Percentiles rank a stretch among this genome's conserved stretches.
Evolutionary conservation across 2,329 filamentous ascomycete genomes (phyloP).

Genomic region (Lizonia empirigonia): DNA sequence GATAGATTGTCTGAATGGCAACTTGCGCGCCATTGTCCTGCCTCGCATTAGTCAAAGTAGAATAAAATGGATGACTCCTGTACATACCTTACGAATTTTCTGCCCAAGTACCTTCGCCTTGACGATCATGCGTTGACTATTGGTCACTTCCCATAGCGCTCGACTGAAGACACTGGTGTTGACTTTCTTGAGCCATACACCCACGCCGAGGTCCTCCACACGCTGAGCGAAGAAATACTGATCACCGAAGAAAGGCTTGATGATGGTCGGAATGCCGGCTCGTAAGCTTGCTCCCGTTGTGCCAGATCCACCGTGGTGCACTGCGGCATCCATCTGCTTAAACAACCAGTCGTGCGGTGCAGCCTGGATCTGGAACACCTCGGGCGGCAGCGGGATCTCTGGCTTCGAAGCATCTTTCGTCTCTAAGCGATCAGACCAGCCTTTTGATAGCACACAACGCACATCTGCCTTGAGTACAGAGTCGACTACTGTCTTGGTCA

Average conservation of each 20-base stretch:
- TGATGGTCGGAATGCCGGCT: slow-evolving; percentile 89
- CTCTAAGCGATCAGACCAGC: slow-evolving; percentile 86
- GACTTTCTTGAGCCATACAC: slow-evolving; percentile 85
- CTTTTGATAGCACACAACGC: slow-evolving; percentile 91
- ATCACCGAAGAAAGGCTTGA: slow-evolving; percentile 96
- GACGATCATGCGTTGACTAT: slow-evolving; percentile 87
- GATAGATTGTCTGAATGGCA: slow-evolving; percentile 91
- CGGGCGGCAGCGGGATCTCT: slow-evolving; percentile 73
- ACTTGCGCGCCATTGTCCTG: slow-evolving; percentile 89
- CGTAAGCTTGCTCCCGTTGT: slow-evolving; percentile 93
- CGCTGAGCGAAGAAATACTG: slow-evolving; percentile 94
- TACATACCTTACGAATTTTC: slow-evolving; percentile 79
- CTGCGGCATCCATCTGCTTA: slow-evolving; percentile 87
- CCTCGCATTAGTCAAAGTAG: slow-evolving; percentile 21
- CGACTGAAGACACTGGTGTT: slow-evolving; percentile 84
- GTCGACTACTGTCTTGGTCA: slow-evolving; percentile 92
- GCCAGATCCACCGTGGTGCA: slow-evolving; percentile 92
- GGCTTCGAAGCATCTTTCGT: slow-evolving; percentile 63
- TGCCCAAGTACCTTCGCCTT: slow-evolving; percentile 84
- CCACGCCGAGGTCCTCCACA: slow-evolving; percentile 91
- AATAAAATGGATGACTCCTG: slow-evolving; percentile 25
- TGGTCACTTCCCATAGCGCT: slow-evolving; percentile 88
- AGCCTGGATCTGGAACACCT: slow-evolving; percentile 86
- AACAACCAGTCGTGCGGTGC: slow-evolving; percentile 98
- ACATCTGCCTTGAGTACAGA: slow-evolving; percentile 91